phyloP scores from a whole-genome alignment of 1,139 yeast species.

The Protomyces arabidopsidicola region DNA sequence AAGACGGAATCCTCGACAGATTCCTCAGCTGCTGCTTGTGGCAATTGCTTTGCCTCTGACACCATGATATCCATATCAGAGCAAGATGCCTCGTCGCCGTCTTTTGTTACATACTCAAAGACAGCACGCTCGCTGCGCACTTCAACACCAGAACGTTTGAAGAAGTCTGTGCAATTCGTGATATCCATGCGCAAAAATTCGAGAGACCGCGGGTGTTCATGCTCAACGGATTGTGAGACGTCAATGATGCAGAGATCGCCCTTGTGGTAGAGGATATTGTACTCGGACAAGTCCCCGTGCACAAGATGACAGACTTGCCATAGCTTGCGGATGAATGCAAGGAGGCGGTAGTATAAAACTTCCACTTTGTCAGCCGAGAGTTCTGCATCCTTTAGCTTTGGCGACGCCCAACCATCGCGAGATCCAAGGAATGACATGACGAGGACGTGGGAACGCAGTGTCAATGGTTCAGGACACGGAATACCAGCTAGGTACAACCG shows the following conservation, averaged over 20 bases:
- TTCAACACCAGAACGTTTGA: conserved; percentile 64
- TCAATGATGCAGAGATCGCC: conserved; percentile 80
- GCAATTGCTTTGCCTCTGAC: conserved; percentile 11
- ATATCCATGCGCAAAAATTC: conserved; percentile 97
- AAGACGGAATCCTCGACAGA: conserved; percentile 54
- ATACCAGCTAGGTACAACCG: conserved; percentile 72
- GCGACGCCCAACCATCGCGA: conserved; percentile 49
- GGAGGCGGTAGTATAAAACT: conserved; percentile 67
- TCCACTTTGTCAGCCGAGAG: conserved; percentile 63
- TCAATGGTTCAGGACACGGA: conserved; percentile 89
- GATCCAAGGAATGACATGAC: conserved; percentile 91
- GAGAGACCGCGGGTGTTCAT: conserved; percentile 94
- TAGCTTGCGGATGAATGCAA: conserved; percentile 78
- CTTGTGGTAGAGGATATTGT: conserved; percentile 80
- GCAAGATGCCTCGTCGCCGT: conserved; percentile 31
- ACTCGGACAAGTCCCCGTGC: conserved; percentile 96
- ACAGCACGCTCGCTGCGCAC: conserved; percentile 77
- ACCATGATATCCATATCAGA: conserved; percentile 49
- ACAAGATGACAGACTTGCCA: conserved; percentile 85
- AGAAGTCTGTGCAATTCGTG: conserved; percentile 87
- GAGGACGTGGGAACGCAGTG: conserved; percentile 79
- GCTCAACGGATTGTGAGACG: conserved; percentile 96
- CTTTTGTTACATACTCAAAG: conserved; percentile 64
- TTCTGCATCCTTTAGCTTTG: conserved; percentile 40
- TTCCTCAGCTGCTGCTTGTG: conserved; percentile 17